A percentile compares a stretch with the other conserved stretches of the same genome.
Evolutionary conservation across 306 rosid genomes (phyloP).

Genomic region (Amphicarpaea edgeworthii): DNA sequence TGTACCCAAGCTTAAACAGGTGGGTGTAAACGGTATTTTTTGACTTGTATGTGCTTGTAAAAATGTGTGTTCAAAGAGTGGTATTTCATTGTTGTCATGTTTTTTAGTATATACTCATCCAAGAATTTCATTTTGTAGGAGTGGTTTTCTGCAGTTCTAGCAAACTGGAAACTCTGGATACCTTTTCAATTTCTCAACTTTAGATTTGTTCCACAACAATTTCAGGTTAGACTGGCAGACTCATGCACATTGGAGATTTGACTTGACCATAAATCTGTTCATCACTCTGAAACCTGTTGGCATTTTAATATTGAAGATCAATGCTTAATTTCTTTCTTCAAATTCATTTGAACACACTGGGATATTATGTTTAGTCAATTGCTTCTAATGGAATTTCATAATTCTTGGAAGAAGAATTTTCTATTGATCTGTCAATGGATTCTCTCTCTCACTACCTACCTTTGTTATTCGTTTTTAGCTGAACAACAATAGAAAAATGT

Average conservation of each 20-base stretch:
- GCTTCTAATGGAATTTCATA: conserved; percentile 32
- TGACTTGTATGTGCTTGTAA: conserved; percentile 34
- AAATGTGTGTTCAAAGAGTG: conserved; percentile 13
- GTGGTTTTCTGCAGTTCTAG: conserved; percentile 89
- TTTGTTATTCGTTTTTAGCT: conserved; percentile 5
- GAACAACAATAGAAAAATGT: background rate
- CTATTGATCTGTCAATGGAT: background rate
- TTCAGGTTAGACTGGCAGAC: conserved; percentile 71
- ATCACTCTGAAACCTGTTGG: conserved; percentile 17
- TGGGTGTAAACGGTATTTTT: conserved; percentile 43
- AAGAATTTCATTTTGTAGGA: conserved; percentile 61
- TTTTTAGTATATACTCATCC: conserved; percentile 39
- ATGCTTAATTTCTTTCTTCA: conserved; percentile 18
- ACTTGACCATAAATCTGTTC: conserved; percentile 26
- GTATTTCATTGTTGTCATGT: conserved; percentile 22
- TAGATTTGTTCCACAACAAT: conserved; percentile 94
- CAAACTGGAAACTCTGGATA: conserved; percentile 97
- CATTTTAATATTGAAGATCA: conserved; percentile 7
- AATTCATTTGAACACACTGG: conserved; percentile 10
- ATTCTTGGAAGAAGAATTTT: conserved; percentile 24
- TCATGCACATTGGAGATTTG: conserved; percentile 31
- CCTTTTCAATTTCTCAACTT: conserved; percentile 98
- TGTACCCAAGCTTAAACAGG: conserved; percentile 95
- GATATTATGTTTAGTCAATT: conserved; percentile 1
- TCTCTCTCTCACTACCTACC: background rate